These are phyloP conservation scores for Hydrangea macrophylla DNA, from an alignment of 148 eudicot genomes.

Conservation along the genomic window DNA sequence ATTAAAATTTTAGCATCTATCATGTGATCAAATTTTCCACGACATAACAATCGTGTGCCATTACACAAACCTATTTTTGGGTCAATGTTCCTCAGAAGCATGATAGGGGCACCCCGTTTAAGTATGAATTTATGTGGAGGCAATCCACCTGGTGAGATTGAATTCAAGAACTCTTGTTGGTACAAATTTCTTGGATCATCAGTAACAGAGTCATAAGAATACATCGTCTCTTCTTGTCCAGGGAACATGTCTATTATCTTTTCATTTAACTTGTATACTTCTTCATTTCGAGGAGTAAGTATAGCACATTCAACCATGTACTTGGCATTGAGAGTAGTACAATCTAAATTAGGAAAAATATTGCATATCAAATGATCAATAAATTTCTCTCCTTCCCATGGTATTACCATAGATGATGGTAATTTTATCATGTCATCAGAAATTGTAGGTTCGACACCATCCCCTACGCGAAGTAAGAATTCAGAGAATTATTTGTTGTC, in stretches of 20 bases:
- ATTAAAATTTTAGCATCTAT: neutral
- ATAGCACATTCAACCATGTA: too few relatives aligned
- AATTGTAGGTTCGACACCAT: neutral
- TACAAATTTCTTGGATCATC: too few relatives aligned
- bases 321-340: too few relatives aligned
- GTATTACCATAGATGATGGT: slow-evolving; percentile 1
- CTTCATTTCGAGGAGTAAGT: too few relatives aligned
- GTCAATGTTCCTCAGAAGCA: neutral
- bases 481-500: neutral
- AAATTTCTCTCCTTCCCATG: neutral
- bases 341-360: neutral
- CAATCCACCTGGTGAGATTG: neutral
- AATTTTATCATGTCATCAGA: neutral
- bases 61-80: too few relatives aligned
- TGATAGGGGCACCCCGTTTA: neutral
- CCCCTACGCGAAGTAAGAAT: neutral
- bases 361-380: neutral
- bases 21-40: neutral
- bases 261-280: too few relatives aligned
- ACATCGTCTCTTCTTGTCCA: too few relatives aligned
- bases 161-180: slow-evolving; percentile 5
- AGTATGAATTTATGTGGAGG: neutral
- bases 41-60: too few relatives aligned
- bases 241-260: too few relatives aligned
- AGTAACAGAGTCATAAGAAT: too few relatives aligned